Conservation (phyloP, 2,329 filamentous ascomycete genomes). For the Pseudogymnoascus destructans region DNA sequence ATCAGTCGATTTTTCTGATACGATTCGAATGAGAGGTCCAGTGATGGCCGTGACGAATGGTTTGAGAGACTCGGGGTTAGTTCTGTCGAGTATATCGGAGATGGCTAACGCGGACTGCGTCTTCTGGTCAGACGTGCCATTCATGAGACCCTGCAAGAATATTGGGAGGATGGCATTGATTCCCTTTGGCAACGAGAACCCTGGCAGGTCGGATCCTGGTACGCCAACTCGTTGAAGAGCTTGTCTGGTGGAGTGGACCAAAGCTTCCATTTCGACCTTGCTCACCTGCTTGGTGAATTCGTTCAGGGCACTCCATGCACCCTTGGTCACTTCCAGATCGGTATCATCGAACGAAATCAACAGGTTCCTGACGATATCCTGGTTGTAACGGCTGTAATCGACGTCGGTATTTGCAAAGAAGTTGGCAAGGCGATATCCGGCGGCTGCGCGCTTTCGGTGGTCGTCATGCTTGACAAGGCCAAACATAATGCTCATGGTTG, state of each 20-base stretch:
- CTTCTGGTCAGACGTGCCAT: conserved; percentile 82
- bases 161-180: conserved; percentile 94
- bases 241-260: conserved; percentile 77
- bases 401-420: conserved; percentile 74
- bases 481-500: conserved; percentile 86
- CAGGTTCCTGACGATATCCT: conserved; percentile 81
- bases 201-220: conserved; percentile 68
- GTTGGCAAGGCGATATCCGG: conserved; percentile 65
- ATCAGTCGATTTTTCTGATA: conserved; percentile 89
- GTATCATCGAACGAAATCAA: conserved; percentile 85
- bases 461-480: conserved; percentile 85
- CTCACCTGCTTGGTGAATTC: conserved; percentile 79
- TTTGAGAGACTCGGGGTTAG: conserved; percentile 74
- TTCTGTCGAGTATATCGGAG: conserved; percentile 89
- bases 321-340: conserved; percentile 73
- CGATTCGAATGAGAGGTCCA: conserved; percentile 90
- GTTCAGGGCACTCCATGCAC: conserved; percentile 74
- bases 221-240: conserved; percentile 81
- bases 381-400: conserved; percentile 92
- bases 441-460: conserved; percentile 66
- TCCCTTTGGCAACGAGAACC: conserved; percentile 85
- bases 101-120: conserved; percentile 87
- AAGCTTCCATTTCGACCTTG: conserved; percentile 96
- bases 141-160: conserved; percentile 95
- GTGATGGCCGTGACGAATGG: conserved; percentile 97